Conservation (phyloP, 495 filamentous ascomycete species). For the Penicillium maclennaniae region DNA sequence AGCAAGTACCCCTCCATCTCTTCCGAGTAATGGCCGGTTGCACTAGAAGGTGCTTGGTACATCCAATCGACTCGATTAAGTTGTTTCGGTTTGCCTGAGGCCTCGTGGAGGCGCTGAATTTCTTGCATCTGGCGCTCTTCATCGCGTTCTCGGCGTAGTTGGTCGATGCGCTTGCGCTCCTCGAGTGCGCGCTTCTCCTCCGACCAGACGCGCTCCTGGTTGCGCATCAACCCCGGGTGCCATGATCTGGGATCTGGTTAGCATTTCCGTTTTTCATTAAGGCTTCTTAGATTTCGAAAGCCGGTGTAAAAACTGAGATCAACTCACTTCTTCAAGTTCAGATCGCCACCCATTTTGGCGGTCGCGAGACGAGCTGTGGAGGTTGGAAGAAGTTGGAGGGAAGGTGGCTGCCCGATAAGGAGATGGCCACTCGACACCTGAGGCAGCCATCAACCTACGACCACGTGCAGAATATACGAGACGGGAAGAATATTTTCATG, state of each 20-base stretch:
- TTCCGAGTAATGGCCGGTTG: conserved; percentile 75
- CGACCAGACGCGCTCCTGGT: conserved; percentile 79
- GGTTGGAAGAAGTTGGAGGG: conserved; percentile 6
- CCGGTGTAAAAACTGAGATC: background rate
- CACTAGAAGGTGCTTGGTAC: conserved; percentile 83
- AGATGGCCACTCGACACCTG: conserved; percentile 3
- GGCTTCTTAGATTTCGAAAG: background rate
- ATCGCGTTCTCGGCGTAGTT: conserved; percentile 83
- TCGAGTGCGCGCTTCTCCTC: conserved; percentile 92
- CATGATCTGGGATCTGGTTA: conserved; percentile 55
- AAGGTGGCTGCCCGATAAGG: conserved; percentile 9
- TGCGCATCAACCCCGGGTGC: conserved; percentile 80
- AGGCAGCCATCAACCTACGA: background rate
- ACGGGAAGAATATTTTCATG: background rate
- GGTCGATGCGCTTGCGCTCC: conserved; percentile 86
- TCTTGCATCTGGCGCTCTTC: conserved; percentile 93
- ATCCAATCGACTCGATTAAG: conserved; percentile 92
- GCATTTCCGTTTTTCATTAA: background rate
- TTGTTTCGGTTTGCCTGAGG: conserved; percentile 72
- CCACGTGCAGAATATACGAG: background rate
- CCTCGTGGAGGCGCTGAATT: conserved; percentile 84
- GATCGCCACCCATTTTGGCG: conserved; percentile 74
- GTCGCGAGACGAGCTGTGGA: conserved; percentile 13
- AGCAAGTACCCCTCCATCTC: conserved; percentile 93
- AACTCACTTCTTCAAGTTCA: conserved; percentile 84